Conservation (phyloP, 768 basidiomycete species). For the Grammothele lineata region DNA sequence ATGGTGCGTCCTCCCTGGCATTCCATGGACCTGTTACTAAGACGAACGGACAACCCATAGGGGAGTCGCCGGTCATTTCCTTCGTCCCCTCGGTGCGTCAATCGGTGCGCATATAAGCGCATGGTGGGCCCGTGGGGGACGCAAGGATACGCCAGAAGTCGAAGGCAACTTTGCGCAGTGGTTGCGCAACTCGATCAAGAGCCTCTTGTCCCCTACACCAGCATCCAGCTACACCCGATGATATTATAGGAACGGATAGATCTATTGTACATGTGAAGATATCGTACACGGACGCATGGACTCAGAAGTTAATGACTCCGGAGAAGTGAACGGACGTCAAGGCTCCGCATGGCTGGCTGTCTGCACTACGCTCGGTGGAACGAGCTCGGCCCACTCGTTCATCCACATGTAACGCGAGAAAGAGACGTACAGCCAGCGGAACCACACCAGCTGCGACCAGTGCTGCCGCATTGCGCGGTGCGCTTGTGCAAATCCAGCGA, state of each 20-base stretch:
- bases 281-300: no score
- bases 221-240: no score
- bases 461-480: conserved; percentile 72
- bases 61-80: conserved; percentile 42
- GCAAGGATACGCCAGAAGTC: background rate
- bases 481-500: conserved; percentile 50
- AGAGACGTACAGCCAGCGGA: conserved; percentile 76
- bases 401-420: conserved; percentile 93
- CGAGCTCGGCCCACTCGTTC: conserved; percentile 70
- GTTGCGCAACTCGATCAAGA: conserved; percentile 34
- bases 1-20: conserved; percentile 42
- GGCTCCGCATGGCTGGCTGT: no score
- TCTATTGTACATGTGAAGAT: no score
- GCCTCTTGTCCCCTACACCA: conserved; percentile 7
- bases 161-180: conserved; percentile 41
- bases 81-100: conserved; percentile 32
- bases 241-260: no score
- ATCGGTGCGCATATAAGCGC: conserved; percentile 17
- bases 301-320: no score
- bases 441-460: conserved; percentile 79
- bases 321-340: no score
- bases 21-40: background rate
- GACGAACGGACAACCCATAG: conserved; percentile 23
- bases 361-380: conserved; percentile 6
- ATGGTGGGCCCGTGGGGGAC: conserved; percentile 17